Evolutionary conservation across 23 red algal genomes (phyloP), one percentile per base, ranked within the genome.

Genomic region (Gracilaria gracilis): DNA sequence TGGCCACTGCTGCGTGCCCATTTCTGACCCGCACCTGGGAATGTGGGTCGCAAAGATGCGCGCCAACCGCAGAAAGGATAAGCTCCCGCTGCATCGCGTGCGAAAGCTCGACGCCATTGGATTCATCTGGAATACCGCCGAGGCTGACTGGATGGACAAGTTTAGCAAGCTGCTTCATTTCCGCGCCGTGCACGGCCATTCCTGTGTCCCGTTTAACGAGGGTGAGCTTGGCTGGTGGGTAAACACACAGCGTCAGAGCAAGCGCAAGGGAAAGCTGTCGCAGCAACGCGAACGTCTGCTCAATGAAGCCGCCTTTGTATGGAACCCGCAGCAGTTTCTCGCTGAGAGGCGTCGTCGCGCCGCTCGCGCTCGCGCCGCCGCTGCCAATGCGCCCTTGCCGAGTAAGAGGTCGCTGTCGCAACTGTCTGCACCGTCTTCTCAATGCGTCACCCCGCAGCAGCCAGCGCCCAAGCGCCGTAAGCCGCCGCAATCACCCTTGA

Each of bases 31-130:
- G 23, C 50, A 65, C 48, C 87, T 90, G 1, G 87, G 87, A n/a
- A 78, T 80, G 72, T 90, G 87, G 87, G 87, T 80, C 70, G 87
- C 87, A 27, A 90, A 90, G 74, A 75, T 79, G 72, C 67, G 87
- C 47, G 70, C 72, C 32, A 75, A 79, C 27, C 71, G 75, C 9
- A 27, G 73, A 15, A 90, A 79, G 57, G 51, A 66, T 16, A 90
- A 90, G 74, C 87, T 90, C 40, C 59, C 69, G 17, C 28, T 50
- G 21, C 70, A 90, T 38, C 67, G 87, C 44, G 55, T 79, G 20
- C 73, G 62, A 15, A 75, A 78, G 74, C 74, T 90, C 50, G 61
- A 78, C 38, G 32, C 51, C 9, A 49, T 90, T 9, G 72, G 51
- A 21, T 90, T 90, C 57, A 74, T 90, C 49, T 90, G 87, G 87